Evolutionary conservation across 164 flowering plant genomes (phyloP).

Genomic region (Vitis cinerea): DNA sequence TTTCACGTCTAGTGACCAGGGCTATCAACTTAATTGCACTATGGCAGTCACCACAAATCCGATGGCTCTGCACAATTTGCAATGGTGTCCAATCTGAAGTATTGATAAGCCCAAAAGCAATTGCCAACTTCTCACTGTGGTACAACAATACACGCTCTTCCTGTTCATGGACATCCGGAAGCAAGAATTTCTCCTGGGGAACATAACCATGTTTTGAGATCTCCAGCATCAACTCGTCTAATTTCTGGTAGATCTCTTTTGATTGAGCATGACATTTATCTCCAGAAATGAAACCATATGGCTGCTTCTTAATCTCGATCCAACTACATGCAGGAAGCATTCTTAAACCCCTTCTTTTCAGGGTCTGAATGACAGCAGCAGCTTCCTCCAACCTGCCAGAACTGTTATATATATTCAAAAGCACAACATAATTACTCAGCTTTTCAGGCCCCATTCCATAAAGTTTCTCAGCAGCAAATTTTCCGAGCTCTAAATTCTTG

Average conservation of each 20-base stretch:
- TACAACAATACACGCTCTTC: conserved; percentile 39
- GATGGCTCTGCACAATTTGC: conserved; percentile 75
- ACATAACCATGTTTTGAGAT: conserved; percentile 58
- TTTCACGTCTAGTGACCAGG: conserved; percentile 46
- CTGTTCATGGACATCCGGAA: conserved; percentile 81
- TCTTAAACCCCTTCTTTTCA: conserved; percentile 62
- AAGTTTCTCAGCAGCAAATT: conserved; percentile 78
- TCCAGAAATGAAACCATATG: conserved; percentile 55
- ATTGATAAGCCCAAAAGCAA: conserved; percentile 70
- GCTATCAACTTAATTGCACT: conserved; percentile 57
- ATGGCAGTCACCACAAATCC: conserved; percentile 76
- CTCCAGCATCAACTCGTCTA: conserved; percentile 54
- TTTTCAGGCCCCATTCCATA: conserved; percentile 75
- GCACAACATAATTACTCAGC: conserved; percentile 67
- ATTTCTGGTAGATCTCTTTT: conserved; percentile 45
- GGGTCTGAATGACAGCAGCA: conserved; percentile 49
- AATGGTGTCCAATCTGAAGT: conserved; percentile 47
- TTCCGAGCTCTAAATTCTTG: conserved; percentile 72
- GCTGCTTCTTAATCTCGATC: conserved; percentile 64
- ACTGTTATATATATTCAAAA: conserved; percentile 65
- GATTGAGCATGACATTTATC: conserved; percentile 52
- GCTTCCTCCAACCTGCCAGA: conserved; percentile 63
- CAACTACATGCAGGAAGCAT: conserved; percentile 73
- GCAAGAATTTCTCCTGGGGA: conserved; percentile 40
- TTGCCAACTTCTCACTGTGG: conserved; percentile 79